Evolutionary conservation across 1,284 basidiomycete genomes (phyloP), one percentile per base, ranked within the genome.

Genomic region (Ceratobasidium sp.): DNA sequence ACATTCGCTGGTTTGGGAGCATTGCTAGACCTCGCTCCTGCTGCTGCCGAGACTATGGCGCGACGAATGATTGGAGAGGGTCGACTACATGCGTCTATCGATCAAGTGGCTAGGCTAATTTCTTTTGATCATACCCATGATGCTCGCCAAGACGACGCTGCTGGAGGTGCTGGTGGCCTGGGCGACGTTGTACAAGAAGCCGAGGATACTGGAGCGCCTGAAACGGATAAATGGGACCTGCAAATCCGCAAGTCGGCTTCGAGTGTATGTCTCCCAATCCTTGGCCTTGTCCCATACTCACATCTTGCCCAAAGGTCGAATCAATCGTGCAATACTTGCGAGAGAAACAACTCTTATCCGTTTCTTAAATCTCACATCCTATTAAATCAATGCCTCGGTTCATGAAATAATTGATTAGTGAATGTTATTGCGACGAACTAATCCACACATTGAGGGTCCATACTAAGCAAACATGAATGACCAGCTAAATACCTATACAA

Each of bases 61-160:
- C 84, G 95, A 57, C 89, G 89, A 76, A 98, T 98, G 95, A 96
- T 98, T 69, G 93, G 95, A 76, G 95, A 98, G 78, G 90, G 93
- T 8, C 87, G 95, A 71, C 80, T 98, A 71, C 89, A 89, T 74
- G 95, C 91, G 8, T 90, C 87, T 71, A 96, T 98, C 68, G 95
- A 98, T 77, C 95, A 98, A 76, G 93, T 97, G 2, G 91, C 95
- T 69, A 89, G 85, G 72, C 81, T 97, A 56, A 95, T 97, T 71
- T 95, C 91, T 84, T 95, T 97, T 71, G 93, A 96, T 74, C 87
- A 85, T 47, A 56, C 62, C 1, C 62, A 66, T 56, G 62, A 66
- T 29, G 50, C 62, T 23, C 83, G 85, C 52, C 82, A 82, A 54
- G 90, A 93, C 75, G 92, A 94, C 72, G 92, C 90, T 0, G 91